A percentile compares a stretch with the other conserved stretches of the same genome.
phyloP scores from a whole-genome alignment of 306 rosid genomes.

The Urtica urens region DNA sequence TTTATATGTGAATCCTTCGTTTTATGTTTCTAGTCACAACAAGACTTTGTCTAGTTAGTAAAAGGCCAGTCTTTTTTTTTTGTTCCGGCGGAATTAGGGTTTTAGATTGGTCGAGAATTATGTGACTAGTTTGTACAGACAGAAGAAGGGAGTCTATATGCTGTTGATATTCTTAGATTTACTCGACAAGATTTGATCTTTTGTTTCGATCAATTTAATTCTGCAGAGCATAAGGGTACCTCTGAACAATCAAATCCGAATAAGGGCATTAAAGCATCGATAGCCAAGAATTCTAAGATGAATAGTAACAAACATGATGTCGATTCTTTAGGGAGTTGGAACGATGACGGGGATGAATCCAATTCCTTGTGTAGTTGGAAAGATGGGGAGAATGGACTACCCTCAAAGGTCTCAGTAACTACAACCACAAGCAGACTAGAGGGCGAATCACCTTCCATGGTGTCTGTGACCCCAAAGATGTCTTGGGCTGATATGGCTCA shows the following conservation, averaged over 20 bases:
- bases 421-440: conserved; percentile 14
- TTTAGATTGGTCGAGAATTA: neutral
- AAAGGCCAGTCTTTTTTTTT: too few species aligned
- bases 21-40: too few species aligned
- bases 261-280: conserved; percentile 11
- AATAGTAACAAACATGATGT: conserved; percentile 32
- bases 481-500: conserved; percentile 99
- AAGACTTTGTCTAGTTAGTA: too few species aligned
- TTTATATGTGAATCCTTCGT: too few species aligned
- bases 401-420: conserved; percentile 19
- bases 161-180: too few species aligned
- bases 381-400: conserved; percentile 17
- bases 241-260: conserved; percentile 1
- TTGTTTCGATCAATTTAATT: conserved; percentile 3
- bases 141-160: too few species aligned
- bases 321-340: conserved; percentile 51
- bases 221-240: conserved; percentile 23
- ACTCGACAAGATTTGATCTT: neutral
- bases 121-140: neutral
- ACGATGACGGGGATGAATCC: conserved; percentile 28
- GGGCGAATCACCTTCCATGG: conserved; percentile 14
- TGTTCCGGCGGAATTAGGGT: neutral
- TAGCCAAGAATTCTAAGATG: conserved; percentile 8
- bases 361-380: conserved; percentile 30
- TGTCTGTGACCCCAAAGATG: conserved; percentile 28